These are phyloP conservation scores for Penicillium occitanis DNA, from an alignment of 2,329 filamentous ascomycete genomes.

Conservation along the genomic window DNA sequence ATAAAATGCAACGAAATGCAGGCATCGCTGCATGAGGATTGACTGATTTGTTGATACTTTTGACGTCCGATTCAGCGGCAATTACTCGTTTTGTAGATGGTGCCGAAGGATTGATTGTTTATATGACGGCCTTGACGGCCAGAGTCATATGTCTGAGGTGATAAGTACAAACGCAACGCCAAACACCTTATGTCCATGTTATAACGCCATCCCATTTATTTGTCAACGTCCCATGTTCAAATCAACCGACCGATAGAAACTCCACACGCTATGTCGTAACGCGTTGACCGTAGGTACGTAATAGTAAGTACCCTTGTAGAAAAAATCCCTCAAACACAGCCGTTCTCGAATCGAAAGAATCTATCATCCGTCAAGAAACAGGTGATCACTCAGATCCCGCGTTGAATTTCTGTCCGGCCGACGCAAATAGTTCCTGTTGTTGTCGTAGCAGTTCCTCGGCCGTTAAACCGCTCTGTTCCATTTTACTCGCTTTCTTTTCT, in stretches of 20 bases:
- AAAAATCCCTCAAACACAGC: not conserved
- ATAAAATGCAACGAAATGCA: conserved; percentile 7
- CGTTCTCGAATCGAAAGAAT: not conserved
- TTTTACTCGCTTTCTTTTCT: conserved; percentile 96
- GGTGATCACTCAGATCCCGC: conserved; percentile 29
- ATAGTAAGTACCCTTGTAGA: not conserved
- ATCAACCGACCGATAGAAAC: conserved; percentile 3
- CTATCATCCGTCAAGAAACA: not conserved
- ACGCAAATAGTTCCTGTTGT: conserved; percentile 88
- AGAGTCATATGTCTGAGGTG: not conserved
- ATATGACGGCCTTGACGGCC: not conserved
- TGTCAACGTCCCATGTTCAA: not conserved
- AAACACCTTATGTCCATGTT: conserved; percentile 3
- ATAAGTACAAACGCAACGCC: conserved; percentile 9
- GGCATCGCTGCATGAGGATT: not conserved
- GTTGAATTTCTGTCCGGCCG: conserved; percentile 71
- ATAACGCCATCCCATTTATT: conserved; percentile 5
- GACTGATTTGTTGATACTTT: not conserved
- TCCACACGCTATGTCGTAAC: conserved; percentile 20
- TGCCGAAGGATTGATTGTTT: not conserved
- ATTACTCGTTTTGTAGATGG: not conserved
- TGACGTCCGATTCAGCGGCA: not conserved
- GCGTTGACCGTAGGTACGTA: conserved; percentile 9
- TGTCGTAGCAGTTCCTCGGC: conserved; percentile 85
- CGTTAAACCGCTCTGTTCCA: conserved; percentile 88